Evolutionary conservation across 768 basidiomycete species (phyloP).

Genomic region (Tephrocybe rancida): DNA sequence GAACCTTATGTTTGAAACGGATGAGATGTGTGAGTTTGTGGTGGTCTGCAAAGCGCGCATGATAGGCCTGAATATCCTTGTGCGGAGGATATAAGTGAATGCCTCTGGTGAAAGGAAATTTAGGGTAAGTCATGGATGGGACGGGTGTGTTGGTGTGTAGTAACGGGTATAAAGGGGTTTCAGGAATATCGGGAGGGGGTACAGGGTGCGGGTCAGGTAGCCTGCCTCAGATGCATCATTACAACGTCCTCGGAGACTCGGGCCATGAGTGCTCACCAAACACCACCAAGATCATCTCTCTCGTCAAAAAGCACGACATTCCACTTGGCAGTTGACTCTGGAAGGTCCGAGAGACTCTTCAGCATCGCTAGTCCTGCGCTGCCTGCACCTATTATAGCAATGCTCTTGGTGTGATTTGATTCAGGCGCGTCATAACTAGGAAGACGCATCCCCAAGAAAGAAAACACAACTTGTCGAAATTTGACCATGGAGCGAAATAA

Average conservation of each 20-base stretch:
- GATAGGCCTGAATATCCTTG: conserved; percentile 48
- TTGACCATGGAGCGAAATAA: conserved; percentile 23
- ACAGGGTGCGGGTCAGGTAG: conserved; percentile 31
- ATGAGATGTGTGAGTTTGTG: conserved; percentile 42
- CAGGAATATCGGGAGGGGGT: conserved; percentile 49
- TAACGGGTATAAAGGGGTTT: conserved; percentile 55
- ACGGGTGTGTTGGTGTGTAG: conserved; percentile 58
- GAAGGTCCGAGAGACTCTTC: conserved; percentile 51
- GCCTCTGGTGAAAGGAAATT: conserved; percentile 50
- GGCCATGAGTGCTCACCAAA: conserved; percentile 42
- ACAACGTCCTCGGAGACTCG: not conserved
- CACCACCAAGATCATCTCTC: conserved; percentile 52
- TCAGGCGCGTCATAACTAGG: not conserved
- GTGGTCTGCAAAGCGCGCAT: conserved; percentile 40
- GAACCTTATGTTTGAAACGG: conserved; percentile 43
- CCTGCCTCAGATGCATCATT: conserved; percentile 21
- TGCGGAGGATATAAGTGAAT: conserved; percentile 55
- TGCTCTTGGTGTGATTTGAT: conserved; percentile 37
- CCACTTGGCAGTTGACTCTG: conserved; percentile 40
- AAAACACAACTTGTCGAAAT: conserved; percentile 23
- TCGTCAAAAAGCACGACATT: conserved; percentile 57
- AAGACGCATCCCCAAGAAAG: conserved; percentile 14
- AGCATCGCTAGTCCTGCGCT: conserved; percentile 57
- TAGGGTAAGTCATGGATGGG: conserved; percentile 61
- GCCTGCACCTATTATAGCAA: conserved; percentile 61